Evolutionary conservation across 208 protist genomes (phyloP).

Genomic region (Crithidia thermophila): DNA sequence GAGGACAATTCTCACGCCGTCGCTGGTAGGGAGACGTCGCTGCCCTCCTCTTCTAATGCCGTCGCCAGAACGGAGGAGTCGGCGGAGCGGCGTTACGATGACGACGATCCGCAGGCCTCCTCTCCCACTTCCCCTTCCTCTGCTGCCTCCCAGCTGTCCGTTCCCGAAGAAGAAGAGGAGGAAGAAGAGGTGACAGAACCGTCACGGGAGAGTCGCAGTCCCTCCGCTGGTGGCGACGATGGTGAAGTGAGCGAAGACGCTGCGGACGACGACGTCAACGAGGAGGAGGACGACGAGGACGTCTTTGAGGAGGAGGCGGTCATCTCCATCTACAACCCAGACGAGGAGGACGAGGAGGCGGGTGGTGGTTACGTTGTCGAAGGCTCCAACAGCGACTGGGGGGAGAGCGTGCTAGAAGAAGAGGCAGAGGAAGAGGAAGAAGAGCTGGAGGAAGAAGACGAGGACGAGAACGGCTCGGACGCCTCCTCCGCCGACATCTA

Average conservation of each 20-base stretch:
- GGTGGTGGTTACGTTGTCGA: neutral
- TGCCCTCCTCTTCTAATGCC: no score
- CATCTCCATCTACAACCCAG: neutral
- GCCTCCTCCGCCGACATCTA: constrained; percentile 48
- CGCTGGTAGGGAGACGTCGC: no score
- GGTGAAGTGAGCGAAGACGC: neutral
- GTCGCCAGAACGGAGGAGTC: no score
- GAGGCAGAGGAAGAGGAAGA: constrained; percentile 22
- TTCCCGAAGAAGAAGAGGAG: constrained; percentile 14
- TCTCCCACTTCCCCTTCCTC: no score
- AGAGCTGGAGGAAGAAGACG: constrained; percentile 20
- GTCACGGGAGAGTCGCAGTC: no score
- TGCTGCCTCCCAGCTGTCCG: no score
- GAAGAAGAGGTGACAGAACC: no score
- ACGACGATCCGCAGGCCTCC: no score
- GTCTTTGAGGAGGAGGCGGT: neutral
- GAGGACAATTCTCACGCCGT: no score
- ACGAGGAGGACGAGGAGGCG: constrained; percentile 16
- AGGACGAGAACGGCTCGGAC: constrained; percentile 24
- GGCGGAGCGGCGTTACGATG: no score
- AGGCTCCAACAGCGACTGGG: constrained; percentile 8
- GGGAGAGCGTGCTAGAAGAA: constrained; percentile 9
- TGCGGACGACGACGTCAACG: neutral
- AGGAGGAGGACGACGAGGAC: neutral
- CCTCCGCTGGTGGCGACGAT: no score